Base-by-base conservation (phyloP, 495 filamentous ascomycete genomes). In the Tuber aestivum region DNA sequence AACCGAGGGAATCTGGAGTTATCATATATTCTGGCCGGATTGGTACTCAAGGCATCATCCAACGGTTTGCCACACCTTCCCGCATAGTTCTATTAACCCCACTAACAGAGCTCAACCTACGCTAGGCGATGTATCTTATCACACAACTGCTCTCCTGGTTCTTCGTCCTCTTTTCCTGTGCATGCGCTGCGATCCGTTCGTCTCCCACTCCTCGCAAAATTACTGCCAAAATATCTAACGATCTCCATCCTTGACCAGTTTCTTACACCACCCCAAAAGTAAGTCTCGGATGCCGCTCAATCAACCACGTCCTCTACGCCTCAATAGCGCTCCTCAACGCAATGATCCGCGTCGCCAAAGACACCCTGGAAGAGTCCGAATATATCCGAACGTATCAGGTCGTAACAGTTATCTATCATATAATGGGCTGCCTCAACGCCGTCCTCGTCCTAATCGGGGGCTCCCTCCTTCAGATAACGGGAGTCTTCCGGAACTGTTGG, bases 181-280 rank as follows among this genome's bases (percentile, higher is more conserved):
- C 74, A 32, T 82, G 79, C 50, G 82, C 82, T 40, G 77, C 79
- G 32, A 72, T 74, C 65, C 40, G 78, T 79, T 75, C 72, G 78
- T 27, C 38, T 6, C 48, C n/a, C 68, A 27, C 56, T 27, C 23
- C 32, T n/a, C 41, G 10, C 7, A 68, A 50, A 35, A 0, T 41
- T 35, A 69, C 38, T 21, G 18, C 35, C 38, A 65, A 65, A 45
- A 45, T 20, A 18, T 56, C 44, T 45, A 70, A 50, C 10, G 3
- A 75, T 35, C 72, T 16, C 23, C 18, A 0, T n/a, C 20, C 42
- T 20, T 45, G 3, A 14, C 21, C 41, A 70, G 75, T 83, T n/a
- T 79, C 82, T 32, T 83, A 80, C 35, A 81, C 76, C 38, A 83
- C 82, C 21, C 82, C 82, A 12, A 83, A 78, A 42, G 79, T 83